These are phyloP conservation scores for Vaccinium darrowii DNA, from an alignment of 148 eudicot genomes.

Conservation along the genomic window DNA sequence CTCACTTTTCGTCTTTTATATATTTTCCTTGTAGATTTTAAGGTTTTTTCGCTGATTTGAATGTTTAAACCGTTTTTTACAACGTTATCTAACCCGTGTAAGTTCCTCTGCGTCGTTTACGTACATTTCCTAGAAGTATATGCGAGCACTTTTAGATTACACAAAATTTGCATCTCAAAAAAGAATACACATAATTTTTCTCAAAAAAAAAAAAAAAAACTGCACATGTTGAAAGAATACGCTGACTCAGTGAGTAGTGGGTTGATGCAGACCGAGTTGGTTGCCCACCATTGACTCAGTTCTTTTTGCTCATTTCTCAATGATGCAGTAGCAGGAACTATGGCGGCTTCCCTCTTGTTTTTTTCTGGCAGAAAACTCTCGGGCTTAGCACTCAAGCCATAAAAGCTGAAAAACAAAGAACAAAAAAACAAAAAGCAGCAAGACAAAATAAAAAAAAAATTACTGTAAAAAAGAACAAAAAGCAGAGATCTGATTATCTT, in stretches of 20 bases:
- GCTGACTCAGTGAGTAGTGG: neutral
- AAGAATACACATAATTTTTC: neutral
- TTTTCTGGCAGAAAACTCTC: slow-evolving; percentile 2
- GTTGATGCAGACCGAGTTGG: neutral
- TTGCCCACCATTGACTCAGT: neutral
- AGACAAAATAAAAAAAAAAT: neutral
- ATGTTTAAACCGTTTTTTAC: no score
- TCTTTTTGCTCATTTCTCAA: neutral
- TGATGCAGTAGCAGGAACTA: neutral
- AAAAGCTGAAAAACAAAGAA: slow-evolving; percentile 8
- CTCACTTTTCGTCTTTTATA: no score
- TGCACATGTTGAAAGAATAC: neutral
- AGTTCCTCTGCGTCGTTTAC: no score
- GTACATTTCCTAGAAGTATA: no score
- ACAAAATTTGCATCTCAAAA: no score
- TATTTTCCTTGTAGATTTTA: no score
- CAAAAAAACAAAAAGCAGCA: slow-evolving; percentile 32
- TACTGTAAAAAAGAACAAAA: neutral
- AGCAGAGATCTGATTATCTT: neutral
- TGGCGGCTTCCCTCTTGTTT: neutral
- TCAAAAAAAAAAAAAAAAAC: neutral
- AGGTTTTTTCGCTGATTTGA: no score
- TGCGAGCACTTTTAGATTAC: no score
- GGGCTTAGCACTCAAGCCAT: slow-evolving; percentile 17
- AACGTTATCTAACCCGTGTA: no score